A percentile compares a stretch with the other conserved stretches of the same genome.
Evolutionary conservation across 2,329 filamentous ascomycete genomes (phyloP).

Genomic region (Penicillium sumatraense): DNA sequence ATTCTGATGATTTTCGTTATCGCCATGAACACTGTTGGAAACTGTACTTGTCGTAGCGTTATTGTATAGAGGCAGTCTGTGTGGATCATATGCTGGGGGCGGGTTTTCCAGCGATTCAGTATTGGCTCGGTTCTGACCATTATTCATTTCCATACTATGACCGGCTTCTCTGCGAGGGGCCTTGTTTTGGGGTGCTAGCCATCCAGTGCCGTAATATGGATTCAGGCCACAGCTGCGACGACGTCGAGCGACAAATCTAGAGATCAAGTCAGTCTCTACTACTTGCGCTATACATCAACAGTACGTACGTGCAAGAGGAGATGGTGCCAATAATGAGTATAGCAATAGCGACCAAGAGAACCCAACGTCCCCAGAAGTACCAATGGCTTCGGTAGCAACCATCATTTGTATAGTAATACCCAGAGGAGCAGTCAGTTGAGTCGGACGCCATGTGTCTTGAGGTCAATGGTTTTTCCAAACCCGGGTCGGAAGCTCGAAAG

Average conservation of each 20-base stretch:
- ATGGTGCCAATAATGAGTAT: not conserved
- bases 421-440: not conserved
- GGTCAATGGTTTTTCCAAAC: not conserved
- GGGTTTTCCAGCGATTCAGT: not conserved
- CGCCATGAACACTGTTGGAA: not conserved
- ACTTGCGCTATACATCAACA: not conserved
- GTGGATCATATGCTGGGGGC: not conserved
- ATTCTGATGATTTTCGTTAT: not conserved
- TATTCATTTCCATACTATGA: not conserved
- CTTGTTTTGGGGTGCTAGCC: not conserved
- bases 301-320: not conserved
- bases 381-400: not conserved
- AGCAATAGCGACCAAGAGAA: not conserved
- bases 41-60: not conserved
- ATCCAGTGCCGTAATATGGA: not conserved
- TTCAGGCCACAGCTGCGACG: not conserved
- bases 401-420: not conserved
- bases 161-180: not conserved
- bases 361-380: not conserved
- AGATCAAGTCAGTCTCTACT: not conserved
- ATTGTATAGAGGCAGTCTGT: not conserved
- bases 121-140: not conserved
- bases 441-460: not conserved
- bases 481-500: not conserved
- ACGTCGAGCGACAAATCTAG: not conserved